phyloP scores from a whole-genome alignment of 306 rosid species.

The Cucurbita moschata region DNA sequence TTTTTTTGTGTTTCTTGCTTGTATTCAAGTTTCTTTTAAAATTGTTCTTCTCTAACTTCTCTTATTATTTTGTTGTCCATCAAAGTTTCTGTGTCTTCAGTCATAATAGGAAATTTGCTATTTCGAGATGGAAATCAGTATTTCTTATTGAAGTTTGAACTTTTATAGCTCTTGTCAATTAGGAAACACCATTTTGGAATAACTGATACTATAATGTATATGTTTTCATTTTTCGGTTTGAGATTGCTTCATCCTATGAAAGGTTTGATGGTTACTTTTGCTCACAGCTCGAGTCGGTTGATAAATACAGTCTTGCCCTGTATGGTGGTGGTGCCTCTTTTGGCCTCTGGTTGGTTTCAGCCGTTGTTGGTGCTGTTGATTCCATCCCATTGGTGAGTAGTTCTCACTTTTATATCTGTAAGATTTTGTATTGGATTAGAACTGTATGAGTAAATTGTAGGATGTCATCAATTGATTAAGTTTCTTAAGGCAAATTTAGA shows the following conservation, averaged over 20 bases:
- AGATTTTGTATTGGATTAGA: background rate
- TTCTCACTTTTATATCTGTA: background rate
- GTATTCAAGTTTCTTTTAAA: no score
- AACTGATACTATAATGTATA: background rate
- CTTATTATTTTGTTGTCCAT: background rate
- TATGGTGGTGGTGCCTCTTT: slow-evolving; percentile 38
- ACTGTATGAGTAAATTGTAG: background rate
- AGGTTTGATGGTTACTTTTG: background rate
- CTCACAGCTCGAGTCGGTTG: slow-evolving; percentile 43
- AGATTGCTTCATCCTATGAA: background rate
- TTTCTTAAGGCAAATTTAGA: background rate
- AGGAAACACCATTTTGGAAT: background rate
- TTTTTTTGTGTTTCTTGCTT: no score
- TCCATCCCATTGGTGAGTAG: slow-evolving; percentile 67
- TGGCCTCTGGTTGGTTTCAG: slow-evolving; percentile 57
- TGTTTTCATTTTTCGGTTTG: background rate
- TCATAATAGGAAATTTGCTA: background rate
- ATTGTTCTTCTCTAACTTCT: background rate
- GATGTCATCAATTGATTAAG: background rate
- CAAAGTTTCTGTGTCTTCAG: background rate
- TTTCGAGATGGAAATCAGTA: background rate
- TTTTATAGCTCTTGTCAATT: background rate
- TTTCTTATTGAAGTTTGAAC: background rate
- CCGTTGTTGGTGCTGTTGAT: slow-evolving; percentile 64
- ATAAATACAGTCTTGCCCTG: slow-evolving; percentile 20